Conservation (phyloP, 306 rosid genomes). For the Vigna angularis region DNA sequence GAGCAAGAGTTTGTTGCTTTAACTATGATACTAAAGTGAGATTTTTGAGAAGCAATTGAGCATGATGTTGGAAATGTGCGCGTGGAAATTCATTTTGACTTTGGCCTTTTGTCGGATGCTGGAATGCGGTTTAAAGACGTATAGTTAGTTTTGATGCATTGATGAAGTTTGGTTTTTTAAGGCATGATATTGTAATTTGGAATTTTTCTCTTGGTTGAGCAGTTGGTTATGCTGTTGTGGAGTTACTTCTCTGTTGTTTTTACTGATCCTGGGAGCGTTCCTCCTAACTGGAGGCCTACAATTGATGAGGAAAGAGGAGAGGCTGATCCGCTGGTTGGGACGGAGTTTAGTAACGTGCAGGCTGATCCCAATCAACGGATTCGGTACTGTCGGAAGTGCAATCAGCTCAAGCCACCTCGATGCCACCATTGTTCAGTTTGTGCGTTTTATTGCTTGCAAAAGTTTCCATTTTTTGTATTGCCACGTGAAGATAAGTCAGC, state of each 20-base stretch:
- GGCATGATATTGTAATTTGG: conserved; percentile 32
- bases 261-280: conserved; percentile 94
- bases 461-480: conserved; percentile 11
- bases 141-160: neutral
- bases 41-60: conserved; percentile 25
- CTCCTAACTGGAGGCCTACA: conserved; percentile 91
- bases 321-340: conserved; percentile 77
- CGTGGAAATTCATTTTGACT: neutral
- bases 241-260: conserved; percentile 95
- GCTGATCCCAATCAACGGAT: conserved; percentile 66
- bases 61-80: conserved; percentile 1
- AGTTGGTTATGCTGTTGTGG: conserved; percentile 96
- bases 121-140: neutral
- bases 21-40: conserved; percentile 8
- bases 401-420: conserved; percentile 86
- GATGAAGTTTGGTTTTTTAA: conserved; percentile 12
- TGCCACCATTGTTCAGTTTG: conserved; percentile 99
- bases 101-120: conserved; percentile 7
- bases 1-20: neutral
- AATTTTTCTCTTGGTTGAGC: conserved; percentile 49
- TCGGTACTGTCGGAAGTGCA: conserved; percentile 90
- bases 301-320: conserved; percentile 95
- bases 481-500: conserved; percentile 12
- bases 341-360: conserved; percentile 60
- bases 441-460: conserved; percentile 52